A percentile compares a stretch with the other conserved stretches of the same genome.
Conservation (phyloP, 805 yeast genomes). For the Pichia californica region DNA sequence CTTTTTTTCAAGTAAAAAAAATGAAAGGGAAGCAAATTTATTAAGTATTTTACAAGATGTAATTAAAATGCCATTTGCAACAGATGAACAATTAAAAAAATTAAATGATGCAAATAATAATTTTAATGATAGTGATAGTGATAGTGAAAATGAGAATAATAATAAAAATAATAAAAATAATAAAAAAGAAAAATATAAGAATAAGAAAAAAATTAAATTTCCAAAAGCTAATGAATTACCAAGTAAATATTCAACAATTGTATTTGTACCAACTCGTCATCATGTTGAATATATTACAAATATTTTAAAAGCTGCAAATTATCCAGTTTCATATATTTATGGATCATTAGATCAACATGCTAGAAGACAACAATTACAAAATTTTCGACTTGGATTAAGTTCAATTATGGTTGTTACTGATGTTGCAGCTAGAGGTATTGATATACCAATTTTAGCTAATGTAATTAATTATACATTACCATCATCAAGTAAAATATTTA, state of each 20-base stretch:
- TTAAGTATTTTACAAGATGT: slow-evolving; percentile 73
- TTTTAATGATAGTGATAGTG: slow-evolving; percentile 49
- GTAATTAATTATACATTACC: slow-evolving; percentile 91
- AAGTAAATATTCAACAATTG: slow-evolving; percentile 77
- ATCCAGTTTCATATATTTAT: slow-evolving; percentile 79
- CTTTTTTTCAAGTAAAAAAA: slow-evolving; percentile 70
- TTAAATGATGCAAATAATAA: slow-evolving; percentile 42
- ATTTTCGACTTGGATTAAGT: slow-evolving; percentile 80
- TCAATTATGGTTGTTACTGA: slow-evolving; percentile 92
- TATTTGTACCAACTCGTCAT: slow-evolving; percentile 95
- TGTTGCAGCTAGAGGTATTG: slow-evolving; percentile 98
- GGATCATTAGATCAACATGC: slow-evolving; percentile 96
- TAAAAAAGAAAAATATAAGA: slow-evolving; percentile 9
- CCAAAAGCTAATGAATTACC: slow-evolving; percentile 84
- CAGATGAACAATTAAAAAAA: slow-evolving; percentile 57
- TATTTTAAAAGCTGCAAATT: slow-evolving; percentile 70
- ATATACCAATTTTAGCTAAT: slow-evolving; percentile 92
- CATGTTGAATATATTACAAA: slow-evolving; percentile 88
- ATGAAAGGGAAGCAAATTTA: slow-evolving; percentile 86
- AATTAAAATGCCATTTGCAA: slow-evolving; percentile 76
- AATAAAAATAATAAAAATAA: slow-evolving; percentile 29
- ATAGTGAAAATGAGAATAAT: slow-evolving; percentile 34
- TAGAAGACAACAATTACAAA: slow-evolving; percentile 78
- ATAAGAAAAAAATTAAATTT: slow-evolving; percentile 34
- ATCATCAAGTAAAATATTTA: slow-evolving; percentile 84